Base-by-base conservation (phyloP, 176 grass and related monocot species). In the Aegilops umbellulata region DNA sequence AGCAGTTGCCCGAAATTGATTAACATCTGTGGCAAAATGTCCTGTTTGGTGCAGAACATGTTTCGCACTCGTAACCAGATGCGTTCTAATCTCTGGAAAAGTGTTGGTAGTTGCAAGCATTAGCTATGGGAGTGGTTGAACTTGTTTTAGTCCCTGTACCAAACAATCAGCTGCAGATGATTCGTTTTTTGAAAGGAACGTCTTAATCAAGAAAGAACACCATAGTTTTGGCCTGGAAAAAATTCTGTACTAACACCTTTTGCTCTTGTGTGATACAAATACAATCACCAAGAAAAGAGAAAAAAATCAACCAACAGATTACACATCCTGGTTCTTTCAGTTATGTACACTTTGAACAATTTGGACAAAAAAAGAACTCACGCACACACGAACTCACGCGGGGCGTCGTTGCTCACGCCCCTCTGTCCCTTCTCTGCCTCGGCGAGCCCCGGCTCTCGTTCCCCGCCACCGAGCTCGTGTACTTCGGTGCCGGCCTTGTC, bases 401-500 rank as follows among this genome's bases (percentile, higher is more conserved):
- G 1, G 5, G 60, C 82, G 20, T 8, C 19, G 27, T 20, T 47
- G 14, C 0, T 53, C 53, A 83, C 20, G 84, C 89, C 4, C 84
- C 89, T 23, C 88, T 67, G 44, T 83, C 89, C 75, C 84, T 74
- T 32, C 66, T 90, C 80, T 80, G 75, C 74, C 8, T 29, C 23
- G 80, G 89, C 2, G 84, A 90, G 20, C 76, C 42, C 4, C 75
- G 31, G 76, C 65, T 32, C 79, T 82, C 47, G 39, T 8, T 41
- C 30, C 79, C 79, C 2, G 89, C 51, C 76, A 87, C 81, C 36
- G 85, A 87, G 81, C 76, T 91, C 49, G 76, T 69, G 76, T 88
- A 81, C 77, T 29, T 58, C 44, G 12, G 44, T 69, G 16, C 42
- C 60, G 13, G 6, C 6, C 51, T 30, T 74, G 3, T 24, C 30